These are phyloP conservation scores for Ganoderma leucocontextum DNA, from an alignment of 1,284 basidiomycete genomes.

Conservation along the genomic window DNA sequence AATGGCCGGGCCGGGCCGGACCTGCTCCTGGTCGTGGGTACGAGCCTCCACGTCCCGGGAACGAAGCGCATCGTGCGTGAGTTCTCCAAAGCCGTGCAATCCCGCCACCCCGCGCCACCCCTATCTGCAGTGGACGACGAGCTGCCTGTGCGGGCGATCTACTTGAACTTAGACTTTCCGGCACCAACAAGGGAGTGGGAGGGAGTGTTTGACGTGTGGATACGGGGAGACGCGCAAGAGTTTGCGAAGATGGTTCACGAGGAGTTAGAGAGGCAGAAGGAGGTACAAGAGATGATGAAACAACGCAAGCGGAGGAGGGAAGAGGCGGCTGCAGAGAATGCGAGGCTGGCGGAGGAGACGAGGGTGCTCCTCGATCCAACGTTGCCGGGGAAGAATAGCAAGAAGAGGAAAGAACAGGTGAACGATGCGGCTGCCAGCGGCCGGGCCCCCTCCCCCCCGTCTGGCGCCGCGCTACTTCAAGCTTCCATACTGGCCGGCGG, in stretches of 20 bases:
- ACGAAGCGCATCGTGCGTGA: conserved; percentile 94
- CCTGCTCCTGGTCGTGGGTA: conserved; percentile 90
- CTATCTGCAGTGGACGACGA: too few species aligned
- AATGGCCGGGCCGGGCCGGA: conserved; percentile 79
- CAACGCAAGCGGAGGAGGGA: conserved; percentile 16
- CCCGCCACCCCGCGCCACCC: too few species aligned
- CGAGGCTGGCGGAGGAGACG: too few species aligned
- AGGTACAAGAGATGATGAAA: conserved; percentile 27
- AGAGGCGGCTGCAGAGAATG: too few species aligned
- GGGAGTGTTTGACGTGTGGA: conserved; percentile 91
- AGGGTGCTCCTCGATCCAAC: too few species aligned
- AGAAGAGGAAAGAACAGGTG: too few species aligned
- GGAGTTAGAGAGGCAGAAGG: conserved; percentile 55
- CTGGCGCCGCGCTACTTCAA: too few species aligned
- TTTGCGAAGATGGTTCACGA: conserved; percentile 70
- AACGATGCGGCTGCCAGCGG: too few species aligned
- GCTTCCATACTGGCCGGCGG: too few species aligned
- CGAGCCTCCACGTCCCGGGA: conserved; percentile 89
- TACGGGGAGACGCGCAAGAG: conserved; percentile 87
- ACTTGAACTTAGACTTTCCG: conserved; percentile 92
- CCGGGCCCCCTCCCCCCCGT: too few species aligned
- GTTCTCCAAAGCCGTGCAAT: conserved; percentile 83
- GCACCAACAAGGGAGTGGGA: conserved; percentile 88
- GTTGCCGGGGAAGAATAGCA: too few species aligned
- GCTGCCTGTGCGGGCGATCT: conserved; percentile 74